Conservation (phyloP, 176 grass and related monocot genomes). For the Saccharum spontaneum region DNA sequence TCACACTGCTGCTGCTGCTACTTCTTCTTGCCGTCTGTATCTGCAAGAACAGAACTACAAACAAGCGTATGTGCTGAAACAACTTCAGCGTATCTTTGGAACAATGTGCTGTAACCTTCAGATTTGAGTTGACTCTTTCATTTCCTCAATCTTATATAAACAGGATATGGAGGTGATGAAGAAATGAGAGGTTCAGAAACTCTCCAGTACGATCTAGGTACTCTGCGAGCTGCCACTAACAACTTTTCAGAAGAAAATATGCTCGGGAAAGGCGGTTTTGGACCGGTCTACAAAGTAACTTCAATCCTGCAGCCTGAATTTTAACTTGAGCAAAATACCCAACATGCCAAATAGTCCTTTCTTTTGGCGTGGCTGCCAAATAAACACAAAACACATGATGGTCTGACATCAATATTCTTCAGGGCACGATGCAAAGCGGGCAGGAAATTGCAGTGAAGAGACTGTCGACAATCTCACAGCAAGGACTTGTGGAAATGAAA, state of each 20-base stretch:
- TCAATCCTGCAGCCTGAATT: background rate
- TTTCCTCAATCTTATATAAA: background rate
- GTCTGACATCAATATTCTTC: background rate
- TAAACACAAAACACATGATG: background rate
- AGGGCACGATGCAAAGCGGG: slow-evolving; percentile 43
- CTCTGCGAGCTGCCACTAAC: slow-evolving; percentile 36
- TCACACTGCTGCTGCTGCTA: slow-evolving; percentile 15
- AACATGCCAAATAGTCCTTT: background rate
- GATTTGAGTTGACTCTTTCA: background rate
- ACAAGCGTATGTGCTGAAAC: background rate
- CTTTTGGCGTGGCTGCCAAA: background rate
- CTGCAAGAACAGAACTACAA: slow-evolving; percentile 11
- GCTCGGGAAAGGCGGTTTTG: slow-evolving; percentile 64
- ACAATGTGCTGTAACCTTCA: background rate
- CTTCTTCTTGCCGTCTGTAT: background rate
- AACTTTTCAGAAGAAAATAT: slow-evolving; percentile 64
- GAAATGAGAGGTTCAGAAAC: slow-evolving; percentile 29
- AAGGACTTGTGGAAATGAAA: slow-evolving; percentile 42
- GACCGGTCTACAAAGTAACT: slow-evolving; percentile 61
- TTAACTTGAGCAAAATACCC: background rate
- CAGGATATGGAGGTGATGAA: slow-evolving; percentile 8
- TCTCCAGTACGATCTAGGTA: slow-evolving; percentile 42
- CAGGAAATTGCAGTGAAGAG: slow-evolving; percentile 64
- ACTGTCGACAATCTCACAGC: slow-evolving; percentile 28
- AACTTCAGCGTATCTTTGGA: background rate